Percentiles rank a stretch among this genome's conserved stretches.
Evolutionary conservation across 2,329 filamentous ascomycete species (phyloP).

Genomic region (Fusarium austroafricanum): DNA sequence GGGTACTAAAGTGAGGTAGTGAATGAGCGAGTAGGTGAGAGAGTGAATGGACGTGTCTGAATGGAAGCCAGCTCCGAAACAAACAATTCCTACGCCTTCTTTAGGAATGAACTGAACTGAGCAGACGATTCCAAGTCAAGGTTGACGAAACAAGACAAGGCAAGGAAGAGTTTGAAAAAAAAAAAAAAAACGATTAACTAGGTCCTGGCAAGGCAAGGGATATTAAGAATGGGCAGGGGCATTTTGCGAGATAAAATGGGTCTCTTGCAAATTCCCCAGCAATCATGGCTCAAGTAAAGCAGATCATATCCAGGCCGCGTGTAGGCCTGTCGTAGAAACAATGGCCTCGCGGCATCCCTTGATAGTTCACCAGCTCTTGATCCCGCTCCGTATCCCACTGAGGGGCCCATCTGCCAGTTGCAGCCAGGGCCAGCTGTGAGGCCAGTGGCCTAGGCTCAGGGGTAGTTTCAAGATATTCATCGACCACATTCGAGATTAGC

Average conservation of each 20-base stretch:
- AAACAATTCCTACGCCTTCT: constrained; percentile 39
- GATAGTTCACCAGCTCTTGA: constrained; percentile 8
- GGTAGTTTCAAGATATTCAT: constrained; percentile 40
- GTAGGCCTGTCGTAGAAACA: constrained; percentile 24
- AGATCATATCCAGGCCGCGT: constrained; percentile 33
- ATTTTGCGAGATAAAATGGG: constrained; percentile 17
- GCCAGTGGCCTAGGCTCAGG: constrained; percentile 26
- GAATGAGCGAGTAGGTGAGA: constrained; percentile 1
- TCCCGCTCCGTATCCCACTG: constrained; percentile 18
- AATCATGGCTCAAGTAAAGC: constrained; percentile 29
- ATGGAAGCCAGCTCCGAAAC: constrained; percentile 40
- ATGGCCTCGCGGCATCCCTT: constrained; percentile 15
- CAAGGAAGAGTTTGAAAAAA: constrained; percentile 29
- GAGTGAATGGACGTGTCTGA: neutral
- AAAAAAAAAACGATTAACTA: constrained; percentile 16
- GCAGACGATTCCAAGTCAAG: constrained; percentile 16
- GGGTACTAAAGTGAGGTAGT: neutral
- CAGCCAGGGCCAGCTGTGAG: constrained; percentile 24
- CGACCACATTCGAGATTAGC: constrained; percentile 24
- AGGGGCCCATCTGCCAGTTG: constrained; percentile 12
- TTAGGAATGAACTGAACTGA: constrained; percentile 29
- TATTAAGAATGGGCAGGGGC: constrained; percentile 21
- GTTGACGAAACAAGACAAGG: constrained; percentile 24
- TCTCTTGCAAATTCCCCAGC: constrained; percentile 35
- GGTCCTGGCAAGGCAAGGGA: constrained; percentile 10